A percentile compares a stretch with the other conserved stretches of the same genome.
phyloP scores from a whole-genome alignment of 176 grass and related monocot genomes.

The Alopecurus myosuroides region DNA sequence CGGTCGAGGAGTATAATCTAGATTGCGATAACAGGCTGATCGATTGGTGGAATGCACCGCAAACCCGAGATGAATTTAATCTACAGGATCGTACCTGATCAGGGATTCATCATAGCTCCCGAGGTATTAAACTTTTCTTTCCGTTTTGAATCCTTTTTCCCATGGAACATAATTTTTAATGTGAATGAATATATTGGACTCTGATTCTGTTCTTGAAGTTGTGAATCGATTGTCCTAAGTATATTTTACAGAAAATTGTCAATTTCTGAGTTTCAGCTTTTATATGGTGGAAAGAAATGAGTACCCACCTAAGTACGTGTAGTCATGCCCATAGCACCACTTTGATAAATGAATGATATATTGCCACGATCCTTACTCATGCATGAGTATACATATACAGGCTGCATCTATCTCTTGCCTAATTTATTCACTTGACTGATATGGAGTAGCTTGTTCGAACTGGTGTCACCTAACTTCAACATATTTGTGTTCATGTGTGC shows the following conservation, averaged over 20 bases:
- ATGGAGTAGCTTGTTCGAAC: neutral
- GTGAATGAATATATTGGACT: neutral
- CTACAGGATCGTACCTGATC: no score
- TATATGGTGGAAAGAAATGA: neutral
- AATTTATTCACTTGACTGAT: neutral
- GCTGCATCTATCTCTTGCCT: neutral
- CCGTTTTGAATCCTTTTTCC: no score
- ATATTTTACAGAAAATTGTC: no score
- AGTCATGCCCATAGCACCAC: neutral
- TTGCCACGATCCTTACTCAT: neutral
- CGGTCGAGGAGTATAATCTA: no score
- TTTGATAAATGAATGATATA: neutral
- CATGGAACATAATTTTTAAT: neutral
- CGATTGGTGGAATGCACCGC: no score
- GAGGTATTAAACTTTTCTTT: neutral
- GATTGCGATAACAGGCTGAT: no score
- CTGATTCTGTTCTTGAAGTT: neutral
- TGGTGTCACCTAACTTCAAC: neutral
- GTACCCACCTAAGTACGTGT: neutral
- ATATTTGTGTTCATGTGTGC: neutral
- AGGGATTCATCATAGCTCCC: neutral
- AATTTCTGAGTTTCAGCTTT: neutral
- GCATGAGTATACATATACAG: no score
- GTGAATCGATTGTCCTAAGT: neutral
- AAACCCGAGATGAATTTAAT: no score